Conservation (phyloP, 371 early-diverging fungal genomes). For the Zychaea mexicana region DNA sequence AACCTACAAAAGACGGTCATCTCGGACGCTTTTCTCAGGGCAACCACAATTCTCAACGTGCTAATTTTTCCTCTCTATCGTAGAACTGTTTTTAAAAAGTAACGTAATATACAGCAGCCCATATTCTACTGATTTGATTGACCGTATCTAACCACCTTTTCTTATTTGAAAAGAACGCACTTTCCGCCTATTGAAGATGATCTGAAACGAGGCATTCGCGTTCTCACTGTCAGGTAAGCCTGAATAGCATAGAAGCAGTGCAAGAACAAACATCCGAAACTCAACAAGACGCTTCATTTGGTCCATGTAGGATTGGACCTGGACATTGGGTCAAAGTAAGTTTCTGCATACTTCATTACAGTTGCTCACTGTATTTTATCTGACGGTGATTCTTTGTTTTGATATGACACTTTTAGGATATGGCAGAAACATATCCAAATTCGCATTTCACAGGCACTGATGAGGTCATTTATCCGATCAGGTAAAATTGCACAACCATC, state of each 20-base stretch:
- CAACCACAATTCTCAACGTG: not conserved
- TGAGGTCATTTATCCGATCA: slow-evolving; percentile 36
- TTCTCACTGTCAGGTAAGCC: slow-evolving; percentile 4
- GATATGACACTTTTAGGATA: slow-evolving; percentile 35
- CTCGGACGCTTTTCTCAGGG: not conserved
- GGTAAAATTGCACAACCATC: too few species aligned
- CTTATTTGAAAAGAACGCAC: not conserved
- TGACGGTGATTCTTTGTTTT: too few species aligned
- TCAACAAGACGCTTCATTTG: not conserved
- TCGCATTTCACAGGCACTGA: slow-evolving; percentile 46
- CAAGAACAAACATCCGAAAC: not conserved
- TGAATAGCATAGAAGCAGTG: too few species aligned
- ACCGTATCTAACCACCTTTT: not conserved
- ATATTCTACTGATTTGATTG: too few species aligned
- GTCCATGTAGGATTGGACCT: slow-evolving; percentile 28
- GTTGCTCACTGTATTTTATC: too few species aligned
- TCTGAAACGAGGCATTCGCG: not conserved
- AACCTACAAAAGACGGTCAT: too few species aligned
- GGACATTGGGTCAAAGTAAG: slow-evolving; percentile 39
- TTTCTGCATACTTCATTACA: too few species aligned
- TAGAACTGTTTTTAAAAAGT: slow-evolving; percentile 7
- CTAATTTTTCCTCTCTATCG: not conserved
- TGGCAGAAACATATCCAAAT: slow-evolving; percentile 39
- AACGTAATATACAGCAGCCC: too few species aligned
- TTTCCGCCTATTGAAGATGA: slow-evolving; percentile 9